Evolutionary conservation across 768 basidiomycete genomes (phyloP).

Genomic region (Leccinum incarnatum): DNA sequence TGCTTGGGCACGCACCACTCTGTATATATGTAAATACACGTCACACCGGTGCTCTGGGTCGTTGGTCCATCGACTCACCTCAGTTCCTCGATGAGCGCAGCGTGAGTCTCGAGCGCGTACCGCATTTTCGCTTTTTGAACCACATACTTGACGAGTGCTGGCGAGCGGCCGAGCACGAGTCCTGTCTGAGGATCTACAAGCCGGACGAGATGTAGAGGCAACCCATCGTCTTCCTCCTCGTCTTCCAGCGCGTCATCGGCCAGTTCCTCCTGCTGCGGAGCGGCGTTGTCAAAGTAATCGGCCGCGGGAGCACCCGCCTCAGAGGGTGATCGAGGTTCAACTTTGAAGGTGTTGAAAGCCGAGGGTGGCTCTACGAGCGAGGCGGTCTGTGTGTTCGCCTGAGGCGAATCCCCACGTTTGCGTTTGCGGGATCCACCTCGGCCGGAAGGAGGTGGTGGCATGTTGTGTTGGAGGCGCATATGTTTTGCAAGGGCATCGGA

Average conservation of each 20-base stretch:
- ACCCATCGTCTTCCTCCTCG: conserved; percentile 41
- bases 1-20: conserved; percentile 49
- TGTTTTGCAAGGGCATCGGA: conserved; percentile 93
- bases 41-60: neutral
- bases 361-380: conserved; percentile 25
- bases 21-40: neutral
- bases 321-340: conserved; percentile 50
- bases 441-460: conserved; percentile 68
- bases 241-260: conserved; percentile 22
- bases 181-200: conserved; percentile 57
- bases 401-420: conserved; percentile 48
- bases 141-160: conserved; percentile 69
- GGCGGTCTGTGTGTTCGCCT: conserved; percentile 16
- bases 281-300: conserved; percentile 33
- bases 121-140: conserved; percentile 67
- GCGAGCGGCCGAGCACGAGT: conserved; percentile 67
- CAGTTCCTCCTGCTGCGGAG: conserved; percentile 15
- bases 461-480: conserved; percentile 84
- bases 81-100: conserved; percentile 63
- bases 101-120: conserved; percentile 67
- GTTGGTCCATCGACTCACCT: conserved; percentile 21
- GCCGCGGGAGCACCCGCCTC: conserved; percentile 31
- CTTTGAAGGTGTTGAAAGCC: conserved; percentile 61
- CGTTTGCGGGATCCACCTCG: conserved; percentile 71
- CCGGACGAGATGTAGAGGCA: conserved; percentile 53